Evolutionary conservation across 2,329 filamentous ascomycete species (phyloP), one percentile per base, ranked within the genome.

Genomic region (Calonectria crousiana): DNA sequence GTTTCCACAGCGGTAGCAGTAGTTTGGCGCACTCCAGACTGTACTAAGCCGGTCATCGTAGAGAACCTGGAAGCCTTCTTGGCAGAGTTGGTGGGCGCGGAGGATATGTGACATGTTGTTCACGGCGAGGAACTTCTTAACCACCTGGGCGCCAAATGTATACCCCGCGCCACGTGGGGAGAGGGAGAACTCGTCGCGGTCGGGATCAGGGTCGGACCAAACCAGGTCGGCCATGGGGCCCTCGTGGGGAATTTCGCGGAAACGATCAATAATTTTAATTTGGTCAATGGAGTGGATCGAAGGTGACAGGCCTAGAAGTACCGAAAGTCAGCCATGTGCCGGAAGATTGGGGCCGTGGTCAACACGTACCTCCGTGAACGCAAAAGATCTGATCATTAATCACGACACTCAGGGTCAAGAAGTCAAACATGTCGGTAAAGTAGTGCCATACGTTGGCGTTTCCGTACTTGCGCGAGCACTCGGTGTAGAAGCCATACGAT

Each of bases 351-450:
- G 52, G 18, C 30, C 85, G 16, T 23, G n/a, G 49, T 32, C 28
- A 11, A 41, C 53, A 60, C 83, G 85, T 85, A 88, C 93, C 95
- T 84, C 97, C 97, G 84, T 99, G 97, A 9, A 99, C 97, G 85
- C 97, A 99, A 85, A 99, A 99, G 78, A 99, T 99, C 85, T 98
- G 95, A 85, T 99, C 94, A 84, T 98, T 98, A 84, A 99, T 99
- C 77, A 99, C 96, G 75, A 98, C 97, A 81, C 95, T 98, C 72
- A 99, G 89, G 10, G 96, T 98, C 77, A 99, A 89, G 85, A 98
- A 99, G 87, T 99, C 97, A 86, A 99, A 99, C 96, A 99, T 98
- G 87, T 99, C 97, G 78, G 97, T 99, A 84, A 99, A 99, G 85
- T 98, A 97, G 86, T 99, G 97, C 97, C 97, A 99, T 28, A 99